Evolutionary conservation across 306 rosid genomes (phyloP).

Genomic region (Comarum palustre): DNA sequence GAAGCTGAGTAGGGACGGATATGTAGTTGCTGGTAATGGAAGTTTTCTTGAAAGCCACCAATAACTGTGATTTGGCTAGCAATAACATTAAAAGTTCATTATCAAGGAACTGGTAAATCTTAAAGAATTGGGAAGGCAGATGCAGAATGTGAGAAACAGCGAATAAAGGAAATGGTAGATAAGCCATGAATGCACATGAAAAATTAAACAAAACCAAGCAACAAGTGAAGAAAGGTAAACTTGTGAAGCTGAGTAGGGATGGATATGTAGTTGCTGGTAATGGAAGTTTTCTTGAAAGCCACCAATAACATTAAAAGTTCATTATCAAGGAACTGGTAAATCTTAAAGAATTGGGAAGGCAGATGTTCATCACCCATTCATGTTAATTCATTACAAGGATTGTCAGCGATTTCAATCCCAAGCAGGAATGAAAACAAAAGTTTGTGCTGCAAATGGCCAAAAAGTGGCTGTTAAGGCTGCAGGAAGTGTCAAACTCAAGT

Average conservation of each 20-base stretch:
- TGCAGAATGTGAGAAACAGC: conserved; percentile 27
- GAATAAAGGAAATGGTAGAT: conserved; percentile 27
- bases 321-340: not conserved
- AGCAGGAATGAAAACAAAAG: no score
- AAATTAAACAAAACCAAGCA: not conserved
- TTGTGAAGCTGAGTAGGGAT: conserved; percentile 11
- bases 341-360: not conserved
- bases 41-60: not conserved
- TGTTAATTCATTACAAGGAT: no score
- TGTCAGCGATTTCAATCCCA: no score
- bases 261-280: not conserved
- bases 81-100: conserved; percentile 1
- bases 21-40: not conserved
- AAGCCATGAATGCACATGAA: conserved; percentile 9
- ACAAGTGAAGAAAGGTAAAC: conserved; percentile 17
- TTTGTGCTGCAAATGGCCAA: no score
- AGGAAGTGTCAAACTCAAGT: no score
- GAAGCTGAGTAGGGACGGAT: conserved; percentile 10
- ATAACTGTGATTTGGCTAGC: not conserved
- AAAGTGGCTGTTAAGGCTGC: no score
- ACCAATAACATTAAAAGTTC: not conserved
- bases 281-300: not conserved
- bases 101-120: not conserved
- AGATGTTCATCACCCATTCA: conserved; percentile 2
- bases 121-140: not conserved